phyloP scores from a whole-genome alignment of 768 basidiomycete species.

The Kondoa malvinella region DNA sequence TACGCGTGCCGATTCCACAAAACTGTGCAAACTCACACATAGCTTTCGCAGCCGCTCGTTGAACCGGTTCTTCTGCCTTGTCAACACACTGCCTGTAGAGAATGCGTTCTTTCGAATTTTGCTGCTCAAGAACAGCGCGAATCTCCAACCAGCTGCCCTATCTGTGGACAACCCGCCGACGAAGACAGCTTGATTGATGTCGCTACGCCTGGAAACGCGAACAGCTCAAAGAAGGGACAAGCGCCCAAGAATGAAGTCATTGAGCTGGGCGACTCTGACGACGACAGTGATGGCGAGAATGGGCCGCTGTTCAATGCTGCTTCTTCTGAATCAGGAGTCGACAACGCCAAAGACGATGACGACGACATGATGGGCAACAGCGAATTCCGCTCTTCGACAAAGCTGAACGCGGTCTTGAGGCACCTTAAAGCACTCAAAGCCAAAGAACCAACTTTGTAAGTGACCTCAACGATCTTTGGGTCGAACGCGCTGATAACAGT shows the following conservation, averaged over 20 bases:
- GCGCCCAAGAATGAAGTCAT: constrained; percentile 29
- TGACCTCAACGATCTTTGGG: neutral
- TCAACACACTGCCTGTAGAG: constrained; percentile 74
- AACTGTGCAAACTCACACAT: neutral
- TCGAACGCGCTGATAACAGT: too few relatives aligned
- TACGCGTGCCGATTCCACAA: neutral
- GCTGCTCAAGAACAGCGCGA: constrained; percentile 31
- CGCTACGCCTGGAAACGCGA: neutral
- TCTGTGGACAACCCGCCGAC: constrained; percentile 25
- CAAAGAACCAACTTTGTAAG: constrained; percentile 39
- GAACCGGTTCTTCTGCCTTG: constrained; percentile 56
- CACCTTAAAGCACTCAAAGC: constrained; percentile 44
- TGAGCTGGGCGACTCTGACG: constrained; percentile 21
- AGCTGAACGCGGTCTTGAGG: constrained; percentile 63
- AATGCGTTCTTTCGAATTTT: constrained; percentile 65
- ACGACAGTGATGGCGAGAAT: constrained; percentile 3
- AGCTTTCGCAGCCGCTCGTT: constrained; percentile 40
- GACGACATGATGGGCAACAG: constrained; percentile 51
- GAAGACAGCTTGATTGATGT: constrained; percentile 15
- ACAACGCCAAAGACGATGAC: neutral
- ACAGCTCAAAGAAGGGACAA: constrained; percentile 11
- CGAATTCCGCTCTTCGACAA: constrained; percentile 77
- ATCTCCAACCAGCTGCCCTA: constrained; percentile 10
- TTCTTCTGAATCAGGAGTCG: neutral
- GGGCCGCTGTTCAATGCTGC: neutral